Evolutionary conservation across 2,329 filamentous ascomycete species (phyloP), one percentile per base, ranked within the genome.

Genomic region (Teratosphaeria epicoccoides): DNA sequence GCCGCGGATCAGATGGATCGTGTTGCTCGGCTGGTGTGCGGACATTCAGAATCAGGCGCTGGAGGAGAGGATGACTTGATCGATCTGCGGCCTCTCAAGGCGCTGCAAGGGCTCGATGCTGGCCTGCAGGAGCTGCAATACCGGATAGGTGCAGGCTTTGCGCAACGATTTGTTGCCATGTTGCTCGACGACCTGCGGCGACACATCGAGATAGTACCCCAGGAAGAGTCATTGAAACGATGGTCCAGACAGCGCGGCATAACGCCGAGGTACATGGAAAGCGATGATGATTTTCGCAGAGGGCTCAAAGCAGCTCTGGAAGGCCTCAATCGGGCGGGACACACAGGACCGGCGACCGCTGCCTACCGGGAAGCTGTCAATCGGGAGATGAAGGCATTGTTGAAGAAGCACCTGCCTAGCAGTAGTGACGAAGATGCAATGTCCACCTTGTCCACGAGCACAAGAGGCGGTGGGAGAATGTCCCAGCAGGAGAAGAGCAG

Each of bases 391-490:
- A 86, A 91, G 61, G 83, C 81, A 28, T 74, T 97, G 47, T 91
- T 98, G 47, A 81, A 89, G 50, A 81, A 83, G 52, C 86, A 91
- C 23, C 76, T 98, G 37, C 93, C 93, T 0, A 95, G 89, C 63
- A 95, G 91, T 10, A 93, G 82, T 60, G 93, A 98, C 54, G 91
- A 97, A 59, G 93, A 98, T 65, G 87, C 85, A 55, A 88, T 93
- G 66, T 95, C 89, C 0, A 85, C 91, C 73, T 83, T 91, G 70
- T 69, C 67, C 90, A 90, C 1, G 78, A 43, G 28, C 17, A 53
- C 91, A 1, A 74, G 81, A 55, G 81, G 81, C 43, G 84, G 83
- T 24, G 46, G 46, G 5, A 80, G 83, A 56, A 72, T 84, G 43
- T 86, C 81, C 17, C 86, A 88, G 60, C 87, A 95, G 63, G 90